Evolutionary conservation across 495 filamentous ascomycete species (phyloP), one percentile per base, ranked within the genome.

Genomic region (Achaetomiella virescens): DNA sequence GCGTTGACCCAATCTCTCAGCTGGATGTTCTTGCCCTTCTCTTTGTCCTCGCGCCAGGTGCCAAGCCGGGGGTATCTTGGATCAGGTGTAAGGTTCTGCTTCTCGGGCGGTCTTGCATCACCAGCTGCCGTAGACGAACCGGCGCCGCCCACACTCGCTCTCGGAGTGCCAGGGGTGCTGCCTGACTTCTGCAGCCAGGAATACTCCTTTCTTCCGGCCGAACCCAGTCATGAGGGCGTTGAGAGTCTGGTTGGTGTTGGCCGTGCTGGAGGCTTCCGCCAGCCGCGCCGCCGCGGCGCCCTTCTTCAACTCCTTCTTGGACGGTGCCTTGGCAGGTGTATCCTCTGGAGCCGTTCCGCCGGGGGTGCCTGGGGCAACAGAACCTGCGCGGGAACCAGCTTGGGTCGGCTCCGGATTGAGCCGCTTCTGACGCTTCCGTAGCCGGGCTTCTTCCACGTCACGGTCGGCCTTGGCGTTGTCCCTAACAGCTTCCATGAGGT

Each of bases 1-100:
- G 79, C 84, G 8, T 71, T 68, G 8, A 88, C 64, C 80, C 81
- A 83, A 68, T 90, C 87, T 21, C 87, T 70, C 46, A 88, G 70
- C 68, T 90, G 84, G n/a, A 90, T 80, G 15, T 78, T 81, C 52
- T 73, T 75, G 2, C 84, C 85, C 55, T 78, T 77, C 24, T 81
- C 75, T 0, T 73, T 74, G 62, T 83, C 81, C 61, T 90, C 86
- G 21, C 81, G 73, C 75, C 80, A 84, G 15, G 74, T 74, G 6
- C 87, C 87, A 44, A 84, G 68, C 31, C 81, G 58, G 18, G 58
- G 58, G 48, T 69, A 62, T 41, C 69, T 67, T 0, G 70, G 65
- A 8, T 78, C 74, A 4, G 48, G 50, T 3, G 74, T 76, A 6
- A 73, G 57, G 2, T 22, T 54, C 29, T 44, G 22, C 40, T 67